Evolutionary conservation across 257 asterid genomes (phyloP).

Genomic region (Salvia rosmarinus): DNA sequence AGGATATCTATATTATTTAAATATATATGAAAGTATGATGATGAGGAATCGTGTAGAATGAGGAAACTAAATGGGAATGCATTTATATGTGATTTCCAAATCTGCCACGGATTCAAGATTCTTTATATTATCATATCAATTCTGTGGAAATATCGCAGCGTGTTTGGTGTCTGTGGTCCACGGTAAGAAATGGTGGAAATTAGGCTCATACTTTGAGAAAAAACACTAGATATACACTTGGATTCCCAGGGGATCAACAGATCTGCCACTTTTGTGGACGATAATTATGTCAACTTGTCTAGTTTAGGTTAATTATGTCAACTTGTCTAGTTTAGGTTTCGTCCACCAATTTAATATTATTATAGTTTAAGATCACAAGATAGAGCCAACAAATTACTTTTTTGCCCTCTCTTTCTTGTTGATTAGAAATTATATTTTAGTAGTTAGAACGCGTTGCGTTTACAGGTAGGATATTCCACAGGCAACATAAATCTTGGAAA

Average conservation of each 20-base stretch:
- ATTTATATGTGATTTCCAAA: slow-evolving; percentile 41
- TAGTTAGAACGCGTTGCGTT: slow-evolving; percentile 7
- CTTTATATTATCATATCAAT: slow-evolving; percentile 42
- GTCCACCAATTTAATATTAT: not conserved
- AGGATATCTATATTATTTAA: too few species aligned
- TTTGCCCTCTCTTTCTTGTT: not conserved
- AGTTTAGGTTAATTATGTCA: slow-evolving; percentile 23
- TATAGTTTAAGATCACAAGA: slow-evolving; percentile 6
- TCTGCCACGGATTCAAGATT: slow-evolving; percentile 40
- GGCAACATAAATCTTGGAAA: slow-evolving; percentile 1
- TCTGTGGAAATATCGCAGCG: slow-evolving; percentile 27
- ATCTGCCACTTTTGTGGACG: slow-evolving; percentile 37
- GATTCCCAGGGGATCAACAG: slow-evolving; percentile 23
- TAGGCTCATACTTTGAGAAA: slow-evolving; percentile 39
- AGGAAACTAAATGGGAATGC: slow-evolving; percentile 47
- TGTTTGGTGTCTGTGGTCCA: slow-evolving; percentile 40
- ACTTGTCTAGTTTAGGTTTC: slow-evolving; percentile 31
- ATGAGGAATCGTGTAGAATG: slow-evolving; percentile 50
- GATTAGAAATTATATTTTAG: not conserved
- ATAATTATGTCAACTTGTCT: slow-evolving; percentile 35
- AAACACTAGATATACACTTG: slow-evolving; percentile 31
- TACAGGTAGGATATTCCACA: slow-evolving; percentile 21
- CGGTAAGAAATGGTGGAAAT: slow-evolving; percentile 36
- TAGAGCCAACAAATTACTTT: slow-evolving; percentile 39
- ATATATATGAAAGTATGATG: not conserved